These are phyloP conservation scores for Clavispora asparagi DNA, from an alignment of 805 yeast genomes.

Conservation along the genomic window DNA sequence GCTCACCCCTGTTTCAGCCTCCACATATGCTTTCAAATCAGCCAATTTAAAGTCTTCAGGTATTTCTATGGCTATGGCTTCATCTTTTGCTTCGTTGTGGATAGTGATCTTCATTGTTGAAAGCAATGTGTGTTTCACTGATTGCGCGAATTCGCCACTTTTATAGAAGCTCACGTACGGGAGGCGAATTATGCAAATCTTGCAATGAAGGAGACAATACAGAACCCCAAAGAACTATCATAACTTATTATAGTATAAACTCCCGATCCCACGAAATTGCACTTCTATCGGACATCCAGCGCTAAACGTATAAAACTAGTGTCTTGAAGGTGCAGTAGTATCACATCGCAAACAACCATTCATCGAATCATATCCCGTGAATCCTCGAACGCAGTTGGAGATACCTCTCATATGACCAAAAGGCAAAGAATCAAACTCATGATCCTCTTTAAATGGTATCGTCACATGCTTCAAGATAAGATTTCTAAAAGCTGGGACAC, in stretches of 20 bases:
- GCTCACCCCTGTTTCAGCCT: slow-evolving; percentile 59
- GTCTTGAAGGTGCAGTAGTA: not conserved
- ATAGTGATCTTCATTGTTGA: slow-evolving; percentile 15
- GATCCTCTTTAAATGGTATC: not conserved
- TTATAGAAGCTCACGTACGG: not conserved
- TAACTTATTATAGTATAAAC: not conserved
- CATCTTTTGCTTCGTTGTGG: slow-evolving; percentile 17
- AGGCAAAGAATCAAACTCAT: no score
- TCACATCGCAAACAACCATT: not conserved
- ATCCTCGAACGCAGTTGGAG: not conserved
- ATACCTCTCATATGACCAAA: no score
- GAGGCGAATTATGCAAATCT: not conserved
- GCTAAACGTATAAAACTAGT: not conserved
- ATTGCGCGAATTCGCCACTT: not conserved
- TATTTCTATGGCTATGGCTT: slow-evolving; percentile 50
- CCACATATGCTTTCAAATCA: slow-evolving; percentile 70
- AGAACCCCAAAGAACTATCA: not conserved
- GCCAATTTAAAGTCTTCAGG: slow-evolving; percentile 56
- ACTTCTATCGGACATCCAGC: not conserved
- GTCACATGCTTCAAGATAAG: not conserved
- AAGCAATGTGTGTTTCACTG: not conserved
- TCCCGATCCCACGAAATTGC: not conserved
- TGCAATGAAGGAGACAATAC: not conserved
- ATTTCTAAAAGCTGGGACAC: slow-evolving; percentile 6
- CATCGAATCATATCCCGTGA: not conserved